Percentiles rank a stretch among this genome's conserved stretches.
phyloP scores from a whole-genome alignment of 306 rosid species.

The Phaseolus lunatus region DNA sequence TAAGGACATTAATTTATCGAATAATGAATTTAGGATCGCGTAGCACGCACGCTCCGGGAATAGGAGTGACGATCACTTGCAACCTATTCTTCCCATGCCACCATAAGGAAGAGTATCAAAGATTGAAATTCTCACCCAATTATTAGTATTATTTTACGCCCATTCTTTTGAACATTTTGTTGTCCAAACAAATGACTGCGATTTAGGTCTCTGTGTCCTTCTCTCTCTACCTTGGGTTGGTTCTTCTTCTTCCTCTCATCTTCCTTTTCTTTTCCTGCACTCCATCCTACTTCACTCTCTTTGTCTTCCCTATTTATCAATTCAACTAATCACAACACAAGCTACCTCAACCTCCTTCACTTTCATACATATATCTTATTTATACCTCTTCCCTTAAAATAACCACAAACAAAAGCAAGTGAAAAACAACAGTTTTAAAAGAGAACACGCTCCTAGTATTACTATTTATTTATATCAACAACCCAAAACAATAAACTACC shows the following conservation, averaged over 20 bases:
- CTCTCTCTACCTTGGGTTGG: background rate
- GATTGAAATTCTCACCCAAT: constrained; percentile 35
- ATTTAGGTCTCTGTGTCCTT: constrained; percentile 50
- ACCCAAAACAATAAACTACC: constrained; percentile 14
- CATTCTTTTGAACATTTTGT: constrained; percentile 15
- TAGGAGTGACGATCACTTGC: constrained; percentile 34
- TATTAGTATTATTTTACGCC: constrained; percentile 54
- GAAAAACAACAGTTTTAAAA: constrained; percentile 34
- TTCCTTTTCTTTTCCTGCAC: constrained; percentile 61
- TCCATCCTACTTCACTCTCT: constrained; percentile 42
- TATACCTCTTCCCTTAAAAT: constrained; percentile 57
- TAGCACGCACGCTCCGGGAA: constrained; percentile 49
- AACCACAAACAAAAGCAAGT: constrained; percentile 56
- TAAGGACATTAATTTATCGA: background rate
- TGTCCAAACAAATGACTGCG: constrained; percentile 62
- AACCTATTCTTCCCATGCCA: background rate
- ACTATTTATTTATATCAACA: constrained; percentile 33
- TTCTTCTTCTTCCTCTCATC: background rate
- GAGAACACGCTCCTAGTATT: constrained; percentile 20
- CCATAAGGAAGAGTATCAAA: constrained; percentile 44
- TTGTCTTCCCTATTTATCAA: constrained; percentile 28
- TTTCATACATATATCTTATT: background rate
- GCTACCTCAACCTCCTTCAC: background rate
- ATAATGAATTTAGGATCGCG: constrained; percentile 40
- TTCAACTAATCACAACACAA: background rate